Conservation (phyloP, 805 yeast genomes). For the Nakazawaea ernobii region DNA sequence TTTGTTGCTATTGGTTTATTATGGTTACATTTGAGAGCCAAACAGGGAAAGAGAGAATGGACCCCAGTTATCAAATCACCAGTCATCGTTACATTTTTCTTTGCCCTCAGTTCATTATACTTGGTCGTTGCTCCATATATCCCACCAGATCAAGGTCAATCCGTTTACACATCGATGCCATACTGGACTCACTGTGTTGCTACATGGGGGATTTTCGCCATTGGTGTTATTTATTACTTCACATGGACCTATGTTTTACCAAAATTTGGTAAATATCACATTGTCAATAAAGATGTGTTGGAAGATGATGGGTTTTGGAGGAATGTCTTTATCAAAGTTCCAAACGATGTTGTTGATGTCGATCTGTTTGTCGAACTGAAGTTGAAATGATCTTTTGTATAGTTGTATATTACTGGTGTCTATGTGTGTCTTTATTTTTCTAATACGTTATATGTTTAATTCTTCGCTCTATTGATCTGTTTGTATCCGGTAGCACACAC, state of each 20-base stretch:
- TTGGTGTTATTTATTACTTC: conserved; percentile 64
- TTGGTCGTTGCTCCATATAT: conserved; percentile 73
- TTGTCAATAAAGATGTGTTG: conserved; percentile 46
- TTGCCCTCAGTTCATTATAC: conserved; percentile 59
- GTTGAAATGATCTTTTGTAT: neutral
- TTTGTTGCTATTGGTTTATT: conserved; percentile 59
- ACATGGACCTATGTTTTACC: conserved; percentile 61
- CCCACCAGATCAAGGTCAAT: conserved; percentile 63
- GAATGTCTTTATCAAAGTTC: conserved; percentile 43
- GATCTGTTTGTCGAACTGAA: conserved; percentile 3
- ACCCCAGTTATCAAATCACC: conserved; percentile 44
- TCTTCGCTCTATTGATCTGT: too few relatives aligned
- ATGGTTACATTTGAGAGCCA: conserved; percentile 46
- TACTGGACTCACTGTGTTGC: conserved; percentile 77
- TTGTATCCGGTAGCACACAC: too few relatives aligned
- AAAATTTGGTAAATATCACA: conserved; percentile 41
- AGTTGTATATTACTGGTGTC: neutral
- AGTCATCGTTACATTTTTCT: conserved; percentile 56
- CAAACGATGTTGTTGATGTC: conserved; percentile 15
- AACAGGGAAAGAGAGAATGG: conserved; percentile 52
- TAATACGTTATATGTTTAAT: too few relatives aligned
- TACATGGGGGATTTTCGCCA: conserved; percentile 68
- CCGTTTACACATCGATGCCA: conserved; percentile 65
- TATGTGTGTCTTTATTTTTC: too few relatives aligned
- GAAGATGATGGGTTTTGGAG: conserved; percentile 70